Evolutionary conservation across 495 filamentous ascomycete genomes (phyloP), one percentile per base, ranked within the genome.

Genomic region (Penicillium dipodomyicola): DNA sequence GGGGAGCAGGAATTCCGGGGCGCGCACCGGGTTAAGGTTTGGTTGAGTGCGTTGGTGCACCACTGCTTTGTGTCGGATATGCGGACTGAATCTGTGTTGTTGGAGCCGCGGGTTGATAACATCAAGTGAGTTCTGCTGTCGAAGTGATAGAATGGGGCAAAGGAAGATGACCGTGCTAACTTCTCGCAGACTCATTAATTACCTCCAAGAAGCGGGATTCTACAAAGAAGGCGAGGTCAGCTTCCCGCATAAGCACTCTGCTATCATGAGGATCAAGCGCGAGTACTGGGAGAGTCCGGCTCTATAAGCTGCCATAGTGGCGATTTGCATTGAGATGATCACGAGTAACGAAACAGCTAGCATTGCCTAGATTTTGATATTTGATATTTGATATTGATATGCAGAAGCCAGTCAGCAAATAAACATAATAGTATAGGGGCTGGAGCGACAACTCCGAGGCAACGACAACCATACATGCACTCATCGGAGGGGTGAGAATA

Each of bases 61-160:
- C 89, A 87, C 74, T 85, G 85, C 54, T 95, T 88, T 70, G 70
- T 89, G 63, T 78, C 86, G 9, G 94, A 98, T 75, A 77, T 84
- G 57, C 78, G 94, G 60, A 97, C 94, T 12, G 83, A 90, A 75
- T 83, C 81, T 35, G 81, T 97, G 25, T 80, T 89, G 62, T 66
- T 97, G 64, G 94, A 98, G 73, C 95, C 94, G 11, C 82, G 94
- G 72, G 82, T 97, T 12, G 95, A 98, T 73, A 97, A 97, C 71
- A 68, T 77, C 47, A 94, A 88, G 92, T 96, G 68, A 71, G 84
- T 81, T 29, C 14, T 47, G 37, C 49, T 9, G 9, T 10, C 9
- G 11, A 11, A 30, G 32, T n/a, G 42, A n/a, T 23, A 32, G 47
- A 51, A 37, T 44, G 8, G n/a, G 25, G 22, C n/a, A 37, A n/a